These are phyloP conservation scores for Pyrenula aspistea DNA, from an alignment of 495 filamentous ascomycete species.

Conservation along the genomic window DNA sequence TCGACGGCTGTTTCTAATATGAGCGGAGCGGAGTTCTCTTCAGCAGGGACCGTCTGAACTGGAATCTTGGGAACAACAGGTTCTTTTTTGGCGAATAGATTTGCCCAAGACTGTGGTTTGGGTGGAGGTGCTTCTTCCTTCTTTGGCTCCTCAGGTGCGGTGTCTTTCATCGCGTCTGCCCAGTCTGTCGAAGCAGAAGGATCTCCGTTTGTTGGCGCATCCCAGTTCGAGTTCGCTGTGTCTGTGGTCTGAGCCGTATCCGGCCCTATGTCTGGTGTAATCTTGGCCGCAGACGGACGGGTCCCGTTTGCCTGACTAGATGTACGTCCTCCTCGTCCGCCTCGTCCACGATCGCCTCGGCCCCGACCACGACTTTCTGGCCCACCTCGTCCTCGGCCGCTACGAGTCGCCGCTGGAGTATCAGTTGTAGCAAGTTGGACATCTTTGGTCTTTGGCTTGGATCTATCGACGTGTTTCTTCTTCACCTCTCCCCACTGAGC, in stretches of 20 bases:
- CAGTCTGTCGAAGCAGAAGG: constrained; percentile 18
- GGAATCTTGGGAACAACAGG: constrained; percentile 27
- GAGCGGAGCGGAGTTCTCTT: not conserved
- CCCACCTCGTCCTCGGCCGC: constrained; percentile 52
- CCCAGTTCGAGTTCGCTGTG: constrained; percentile 2
- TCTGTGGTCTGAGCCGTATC: constrained; percentile 13
- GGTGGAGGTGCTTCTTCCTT: constrained; percentile 30
- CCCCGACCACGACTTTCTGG: constrained; percentile 56
- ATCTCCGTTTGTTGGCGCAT: constrained; percentile 15
- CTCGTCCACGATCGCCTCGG: constrained; percentile 64
- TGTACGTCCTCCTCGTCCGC: constrained; percentile 58
- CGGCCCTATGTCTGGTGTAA: constrained; percentile 11
- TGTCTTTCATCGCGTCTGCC: constrained; percentile 13
- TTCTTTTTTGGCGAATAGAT: constrained; percentile 43
- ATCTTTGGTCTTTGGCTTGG: constrained; percentile 75
- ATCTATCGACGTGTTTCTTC: constrained; percentile 76
- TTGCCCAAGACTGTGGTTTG: constrained; percentile 52
- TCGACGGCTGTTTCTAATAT: constrained; percentile 7
- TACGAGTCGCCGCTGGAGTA: constrained; percentile 39
- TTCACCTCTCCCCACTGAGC: constrained; percentile 94
- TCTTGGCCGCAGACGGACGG: constrained; percentile 10
- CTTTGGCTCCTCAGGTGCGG: constrained; percentile 24
- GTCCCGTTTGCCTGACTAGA: constrained; percentile 46
- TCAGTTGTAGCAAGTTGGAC: constrained; percentile 33
- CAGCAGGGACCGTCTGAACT: constrained; percentile 2